Evolutionary conservation across 176 grass and related monocot genomes (phyloP).

Genomic region (Bothriochloa decipiens): DNA sequence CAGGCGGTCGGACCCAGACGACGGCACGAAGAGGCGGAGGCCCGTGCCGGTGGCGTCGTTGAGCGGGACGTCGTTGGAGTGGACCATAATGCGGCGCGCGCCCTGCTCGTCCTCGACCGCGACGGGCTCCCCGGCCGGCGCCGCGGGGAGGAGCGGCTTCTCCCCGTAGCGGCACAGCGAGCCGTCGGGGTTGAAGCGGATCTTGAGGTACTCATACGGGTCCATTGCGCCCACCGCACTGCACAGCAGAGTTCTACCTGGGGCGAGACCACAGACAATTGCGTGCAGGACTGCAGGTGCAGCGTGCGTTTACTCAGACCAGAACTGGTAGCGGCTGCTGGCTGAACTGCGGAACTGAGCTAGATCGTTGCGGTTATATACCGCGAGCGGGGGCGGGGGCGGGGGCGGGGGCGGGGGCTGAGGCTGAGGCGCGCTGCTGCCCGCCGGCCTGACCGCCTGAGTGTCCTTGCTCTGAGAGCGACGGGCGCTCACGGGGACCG

Average conservation of each 20-base stretch:
- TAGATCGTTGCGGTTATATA: slow-evolving; percentile 37
- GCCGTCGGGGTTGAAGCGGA: slow-evolving; percentile 70
- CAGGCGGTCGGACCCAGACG: slow-evolving; percentile 4
- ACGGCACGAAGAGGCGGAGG: slow-evolving; percentile 81
- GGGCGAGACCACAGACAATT: neutral
- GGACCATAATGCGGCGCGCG: slow-evolving; percentile 45
- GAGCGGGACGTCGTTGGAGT: slow-evolving; percentile 74
- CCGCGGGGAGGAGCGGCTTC: slow-evolving; percentile 35
- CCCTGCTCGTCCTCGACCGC: neutral
- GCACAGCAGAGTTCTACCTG: neutral
- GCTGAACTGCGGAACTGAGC: neutral
- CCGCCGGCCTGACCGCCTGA: neutral
- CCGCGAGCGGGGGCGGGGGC: neutral
- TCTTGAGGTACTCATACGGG: slow-evolving; percentile 79
- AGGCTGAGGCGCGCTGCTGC: neutral
- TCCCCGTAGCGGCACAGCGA: slow-evolving; percentile 51
- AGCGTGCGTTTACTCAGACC: neutral
- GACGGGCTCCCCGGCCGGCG: slow-evolving; percentile 41
- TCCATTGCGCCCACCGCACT: slow-evolving; percentile 48
- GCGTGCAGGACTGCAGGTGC: neutral
- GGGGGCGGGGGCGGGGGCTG: too few relatives aligned
- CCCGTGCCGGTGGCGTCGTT: slow-evolving; percentile 50
- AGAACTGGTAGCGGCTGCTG: neutral
- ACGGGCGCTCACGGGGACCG: slow-evolving; percentile 1
- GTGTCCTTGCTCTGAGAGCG: neutral